These are phyloP conservation scores for Parascedosporium putredinis DNA, from an alignment of 2,329 filamentous ascomycete species.

Conservation along the genomic window DNA sequence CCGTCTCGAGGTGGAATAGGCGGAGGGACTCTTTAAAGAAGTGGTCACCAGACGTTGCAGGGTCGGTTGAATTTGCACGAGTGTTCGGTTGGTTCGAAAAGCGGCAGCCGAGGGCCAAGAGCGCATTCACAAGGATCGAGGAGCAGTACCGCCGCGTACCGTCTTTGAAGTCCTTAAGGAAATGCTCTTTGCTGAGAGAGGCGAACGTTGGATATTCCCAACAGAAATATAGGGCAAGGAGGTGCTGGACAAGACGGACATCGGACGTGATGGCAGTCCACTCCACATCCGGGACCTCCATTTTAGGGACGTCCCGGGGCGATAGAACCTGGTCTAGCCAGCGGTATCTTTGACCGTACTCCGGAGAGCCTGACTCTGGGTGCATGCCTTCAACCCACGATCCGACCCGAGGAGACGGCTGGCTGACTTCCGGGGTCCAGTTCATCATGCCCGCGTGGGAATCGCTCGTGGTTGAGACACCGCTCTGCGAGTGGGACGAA, in stretches of 20 bases:
- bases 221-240: conserved; percentile 60
- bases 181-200: conserved; percentile 61
- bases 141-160: conserved; percentile 58
- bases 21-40: conserved; percentile 62
- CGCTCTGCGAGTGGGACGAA: conserved; percentile 27
- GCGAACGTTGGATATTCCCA: conserved; percentile 70
- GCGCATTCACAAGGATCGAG: conserved; percentile 53
- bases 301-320: conserved; percentile 31
- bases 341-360: conserved; percentile 23
- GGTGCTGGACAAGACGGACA: conserved; percentile 46
- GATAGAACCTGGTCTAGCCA: conserved; percentile 39
- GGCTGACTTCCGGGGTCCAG: conserved; percentile 30
- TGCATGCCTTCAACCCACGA: conserved; percentile 38
- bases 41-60: conserved; percentile 58
- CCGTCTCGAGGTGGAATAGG: conserved; percentile 44
- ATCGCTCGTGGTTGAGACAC: conserved; percentile 33
- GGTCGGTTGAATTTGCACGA: conserved; percentile 49
- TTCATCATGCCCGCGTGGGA: conserved; percentile 36
- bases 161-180: conserved; percentile 52
- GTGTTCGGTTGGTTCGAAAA: conserved; percentile 57
- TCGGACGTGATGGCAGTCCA: conserved; percentile 57
- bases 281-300: conserved; percentile 29
- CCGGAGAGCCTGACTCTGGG: conserved; percentile 19
- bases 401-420: conserved; percentile 35
- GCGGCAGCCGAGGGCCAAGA: conserved; percentile 56